These are phyloP conservation scores for Talaromyces nanjingensis DNA, from an alignment of 495 filamentous ascomycete genomes.

Conservation along the genomic window DNA sequence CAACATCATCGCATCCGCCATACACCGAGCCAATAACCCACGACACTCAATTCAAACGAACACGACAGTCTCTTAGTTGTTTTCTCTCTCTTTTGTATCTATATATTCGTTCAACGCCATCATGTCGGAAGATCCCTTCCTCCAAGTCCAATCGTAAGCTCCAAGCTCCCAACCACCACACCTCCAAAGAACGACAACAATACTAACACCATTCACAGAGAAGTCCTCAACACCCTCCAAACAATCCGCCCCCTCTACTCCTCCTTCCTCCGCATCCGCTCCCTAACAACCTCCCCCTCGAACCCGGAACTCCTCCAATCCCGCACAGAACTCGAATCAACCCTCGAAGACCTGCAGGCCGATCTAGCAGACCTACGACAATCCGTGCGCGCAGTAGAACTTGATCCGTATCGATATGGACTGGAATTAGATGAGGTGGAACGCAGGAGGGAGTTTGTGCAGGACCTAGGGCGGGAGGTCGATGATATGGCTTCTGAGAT, in stretches of 20 bases:
- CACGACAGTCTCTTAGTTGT: not conserved
- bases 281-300: constrained; percentile 58
- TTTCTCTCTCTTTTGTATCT: too few relatives aligned
- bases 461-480: constrained; percentile 82
- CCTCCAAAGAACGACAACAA: not conserved
- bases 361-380: constrained; percentile 87
- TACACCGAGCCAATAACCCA: not conserved
- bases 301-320: constrained; percentile 85
- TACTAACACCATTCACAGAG: constrained; percentile 42
- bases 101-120: too few relatives aligned
- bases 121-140: constrained; percentile 63
- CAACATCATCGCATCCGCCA: not conserved
- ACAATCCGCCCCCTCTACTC: constrained; percentile 78
- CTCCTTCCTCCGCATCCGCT: constrained; percentile 93
- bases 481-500: constrained; percentile 85
- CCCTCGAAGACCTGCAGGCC: constrained; percentile 67
- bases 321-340: constrained; percentile 70
- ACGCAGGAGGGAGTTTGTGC: constrained; percentile 72
- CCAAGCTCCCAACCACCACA: constrained; percentile 10
- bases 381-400: constrained; percentile 81
- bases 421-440: constrained; percentile 77
- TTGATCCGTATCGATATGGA: constrained; percentile 83
- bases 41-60: not conserved
- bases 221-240: constrained; percentile 76
- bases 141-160: constrained; percentile 80